Evolutionary conservation across 2,329 filamentous ascomycete genomes (phyloP).

Genomic region (Hypomyces rosellus): DNA sequence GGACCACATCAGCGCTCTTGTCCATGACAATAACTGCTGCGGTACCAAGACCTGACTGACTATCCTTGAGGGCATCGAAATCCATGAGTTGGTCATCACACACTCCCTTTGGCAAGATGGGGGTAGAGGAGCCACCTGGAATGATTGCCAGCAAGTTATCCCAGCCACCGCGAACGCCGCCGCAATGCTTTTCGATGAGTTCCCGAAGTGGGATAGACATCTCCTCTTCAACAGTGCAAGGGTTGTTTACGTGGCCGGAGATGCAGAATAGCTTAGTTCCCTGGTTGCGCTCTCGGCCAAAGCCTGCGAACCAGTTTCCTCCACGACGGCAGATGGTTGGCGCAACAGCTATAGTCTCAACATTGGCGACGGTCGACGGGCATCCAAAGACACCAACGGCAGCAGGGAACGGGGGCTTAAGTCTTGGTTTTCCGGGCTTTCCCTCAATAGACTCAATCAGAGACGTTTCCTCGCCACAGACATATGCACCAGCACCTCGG

Average conservation of each 20-base stretch:
- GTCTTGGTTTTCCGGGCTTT: constrained; percentile 95
- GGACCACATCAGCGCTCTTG: constrained; percentile 92
- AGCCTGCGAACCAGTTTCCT: constrained; percentile 84
- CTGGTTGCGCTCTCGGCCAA: constrained; percentile 92
- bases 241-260: constrained; percentile 98
- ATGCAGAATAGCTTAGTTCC: constrained; percentile 99
- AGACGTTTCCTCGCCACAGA: constrained; percentile 97
- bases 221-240: constrained; percentile 95
- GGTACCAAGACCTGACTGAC: constrained; percentile 92
- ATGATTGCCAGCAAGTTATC: constrained; percentile 95
- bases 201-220: constrained; percentile 97
- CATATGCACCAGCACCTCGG: constrained; percentile 94
- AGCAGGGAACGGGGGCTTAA: constrained; percentile 98
- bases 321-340: constrained; percentile 94
- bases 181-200: constrained; percentile 97
- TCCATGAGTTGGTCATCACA: constrained; percentile 98
- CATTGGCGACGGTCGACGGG: constrained; percentile 95
- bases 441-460: constrained; percentile 97
- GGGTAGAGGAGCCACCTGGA: constrained; percentile 92
- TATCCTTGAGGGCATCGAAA: constrained; percentile 97
- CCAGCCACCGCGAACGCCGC: constrained; percentile 93
- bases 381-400: constrained; percentile 97
- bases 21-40: constrained; percentile 99
- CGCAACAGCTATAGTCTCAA: constrained; percentile 92
- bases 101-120: constrained; percentile 81